A percentile compares a stretch with the other conserved stretches of the same genome.
Conservation (phyloP, 352 stramenopile species). For the Globisporangium acanthophoron region DNA sequence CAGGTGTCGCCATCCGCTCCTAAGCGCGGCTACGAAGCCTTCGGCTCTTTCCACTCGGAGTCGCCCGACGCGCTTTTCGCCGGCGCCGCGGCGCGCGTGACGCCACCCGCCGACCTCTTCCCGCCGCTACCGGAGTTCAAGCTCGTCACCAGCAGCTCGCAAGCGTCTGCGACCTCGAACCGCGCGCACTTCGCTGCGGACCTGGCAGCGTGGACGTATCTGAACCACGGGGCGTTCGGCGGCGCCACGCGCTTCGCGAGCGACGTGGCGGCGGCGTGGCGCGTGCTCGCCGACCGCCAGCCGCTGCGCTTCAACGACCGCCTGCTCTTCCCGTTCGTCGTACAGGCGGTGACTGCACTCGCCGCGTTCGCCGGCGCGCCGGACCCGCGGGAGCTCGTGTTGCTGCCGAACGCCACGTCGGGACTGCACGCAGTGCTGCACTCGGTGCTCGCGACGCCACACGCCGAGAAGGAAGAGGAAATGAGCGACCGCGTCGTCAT, state of each 20-base stretch:
- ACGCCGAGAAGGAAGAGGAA: not conserved
- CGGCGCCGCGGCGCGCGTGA: slow-evolving; percentile 3
- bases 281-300: slow-evolving; percentile 75
- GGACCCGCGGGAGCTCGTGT: slow-evolving; percentile 50
- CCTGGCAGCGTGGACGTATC: slow-evolving; percentile 78
- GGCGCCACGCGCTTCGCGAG: slow-evolving; percentile 62
- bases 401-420: slow-evolving; percentile 88
- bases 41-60: slow-evolving; percentile 75
- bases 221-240: slow-evolving; percentile 95
- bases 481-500: slow-evolving; percentile 37
- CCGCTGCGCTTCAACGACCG: slow-evolving; percentile 91
- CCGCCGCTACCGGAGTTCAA: slow-evolving; percentile 11
- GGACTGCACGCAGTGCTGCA: slow-evolving; percentile 85
- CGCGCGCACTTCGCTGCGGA: slow-evolving; percentile 49
- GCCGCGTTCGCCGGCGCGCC: slow-evolving; percentile 53
- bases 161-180: slow-evolving; percentile 14
- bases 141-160: not conserved
- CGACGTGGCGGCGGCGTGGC: slow-evolving; percentile 71
- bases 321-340: slow-evolving; percentile 87
- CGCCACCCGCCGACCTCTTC: slow-evolving; percentile 14
- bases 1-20: not conserved
- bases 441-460: slow-evolving; percentile 28
- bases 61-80: slow-evolving; percentile 54
- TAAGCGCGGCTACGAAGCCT: slow-evolving; percentile 49
- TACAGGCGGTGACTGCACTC: slow-evolving; percentile 72